Base-by-base conservation (phyloP, 345 rosid genomes). In the Hevea brasiliensis region DNA sequence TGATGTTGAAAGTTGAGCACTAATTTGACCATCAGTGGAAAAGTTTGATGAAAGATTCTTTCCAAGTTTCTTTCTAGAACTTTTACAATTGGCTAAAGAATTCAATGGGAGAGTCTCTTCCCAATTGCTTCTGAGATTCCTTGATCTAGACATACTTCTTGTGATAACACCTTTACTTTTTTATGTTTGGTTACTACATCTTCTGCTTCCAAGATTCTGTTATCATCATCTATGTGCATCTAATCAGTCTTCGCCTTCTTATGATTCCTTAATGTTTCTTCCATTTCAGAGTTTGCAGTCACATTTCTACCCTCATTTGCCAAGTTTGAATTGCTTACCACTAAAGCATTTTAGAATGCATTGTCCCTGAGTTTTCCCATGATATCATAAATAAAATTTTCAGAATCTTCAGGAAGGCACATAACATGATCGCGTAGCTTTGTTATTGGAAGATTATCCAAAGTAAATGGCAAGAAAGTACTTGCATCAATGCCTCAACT, bases 71-170 rank as follows among this genome's bases (percentile, higher is more conserved):
- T n/a, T n/a, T 42, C 67, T 62, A 17, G 40, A n/a, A 8, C 8
- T 12, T 62, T 62, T 62, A 48, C 48, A n/a, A 26, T 8, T 35
- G 48, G 0, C 27, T 35, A 47, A 20, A 40, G 14, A 21, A 1
- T 62, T 62, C 26, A 10, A 18, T 61, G 24, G 1, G 12, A 41
- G 26, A 20, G 13, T 50, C 20, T 66, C 41, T 27, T 27, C 56
- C n/a, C 29, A 17, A 63, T 56, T 53, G 26, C 13, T 56, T 8
- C n/a, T 40, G 37, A 13, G 66, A 47, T 60, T 41, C 73, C 63
- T 71, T 76, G 68, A 50, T 71, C 78, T 84, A 23, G 66, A 68
- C 84, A 84, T 84, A 67, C 91, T 87, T 74, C 89, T 81, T 27
- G 87, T 85, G 26, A 74, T 57, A 29, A 82, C 75, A 64, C 86